phyloP scores from a whole-genome alignment of 2,329 filamentous ascomycete genomes.

The Xylariomycetidae sp. region DNA sequence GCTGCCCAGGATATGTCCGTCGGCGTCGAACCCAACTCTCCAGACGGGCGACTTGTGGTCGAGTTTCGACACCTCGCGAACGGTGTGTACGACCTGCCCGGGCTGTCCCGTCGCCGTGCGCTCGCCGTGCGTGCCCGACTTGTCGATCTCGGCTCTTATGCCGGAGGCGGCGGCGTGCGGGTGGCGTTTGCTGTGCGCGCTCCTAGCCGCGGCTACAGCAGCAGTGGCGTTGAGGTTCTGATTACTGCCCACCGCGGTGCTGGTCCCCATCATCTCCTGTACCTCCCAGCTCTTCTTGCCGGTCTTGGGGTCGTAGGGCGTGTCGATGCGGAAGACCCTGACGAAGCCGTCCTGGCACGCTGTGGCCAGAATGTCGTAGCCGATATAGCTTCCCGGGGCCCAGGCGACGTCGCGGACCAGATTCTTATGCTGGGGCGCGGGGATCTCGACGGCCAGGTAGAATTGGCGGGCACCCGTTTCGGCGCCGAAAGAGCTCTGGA shows the following conservation, averaged over 20 bases:
- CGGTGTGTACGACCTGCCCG: slow-evolving; percentile 61
- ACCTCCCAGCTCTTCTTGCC: slow-evolving; percentile 48
- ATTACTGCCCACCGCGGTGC: slow-evolving; percentile 27
- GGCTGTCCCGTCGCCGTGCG: slow-evolving; percentile 53
- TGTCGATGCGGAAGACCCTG: slow-evolving; percentile 78
- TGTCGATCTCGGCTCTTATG: slow-evolving; percentile 49
- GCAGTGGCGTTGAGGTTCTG: not conserved
- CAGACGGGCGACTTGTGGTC: slow-evolving; percentile 69
- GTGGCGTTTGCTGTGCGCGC: not conserved
- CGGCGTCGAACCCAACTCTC: slow-evolving; percentile 66
- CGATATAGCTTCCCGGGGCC: slow-evolving; percentile 86
- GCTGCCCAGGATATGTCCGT: slow-evolving; percentile 69
- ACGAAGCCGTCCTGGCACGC: slow-evolving; percentile 90
- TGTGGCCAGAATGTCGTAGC: slow-evolving; percentile 85
- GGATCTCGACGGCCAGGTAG: slow-evolving; percentile 75
- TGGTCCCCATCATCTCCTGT: slow-evolving; percentile 37
- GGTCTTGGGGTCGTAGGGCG: slow-evolving; percentile 43
- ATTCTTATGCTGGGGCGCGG: slow-evolving; percentile 63
- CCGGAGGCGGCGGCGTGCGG: slow-evolving; percentile 18
- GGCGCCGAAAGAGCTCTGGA: slow-evolving; percentile 47
- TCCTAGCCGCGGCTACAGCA: not conserved
- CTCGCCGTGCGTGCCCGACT: slow-evolving; percentile 42
- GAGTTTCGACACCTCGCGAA: slow-evolving; percentile 61
- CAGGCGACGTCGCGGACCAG: slow-evolving; percentile 86
- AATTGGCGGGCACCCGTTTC: slow-evolving; percentile 66